phyloP scores from a whole-genome alignment of 1,139 yeast genomes.

The Pichia sp. region DNA sequence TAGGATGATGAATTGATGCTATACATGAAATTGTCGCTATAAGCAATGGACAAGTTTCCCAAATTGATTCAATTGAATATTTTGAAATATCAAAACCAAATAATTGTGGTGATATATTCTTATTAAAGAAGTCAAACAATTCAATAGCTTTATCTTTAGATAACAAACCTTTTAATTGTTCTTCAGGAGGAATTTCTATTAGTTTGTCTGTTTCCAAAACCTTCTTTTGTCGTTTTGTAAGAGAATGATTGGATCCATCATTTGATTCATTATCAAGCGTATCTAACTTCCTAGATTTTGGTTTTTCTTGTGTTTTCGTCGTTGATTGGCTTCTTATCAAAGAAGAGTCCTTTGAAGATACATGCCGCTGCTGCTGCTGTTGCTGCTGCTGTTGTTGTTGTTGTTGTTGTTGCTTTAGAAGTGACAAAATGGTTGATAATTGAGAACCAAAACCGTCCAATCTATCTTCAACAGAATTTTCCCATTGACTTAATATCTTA shows the following conservation, averaged over 20 bases:
- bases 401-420: constrained; percentile 17
- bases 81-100: constrained; percentile 58
- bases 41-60: constrained; percentile 53
- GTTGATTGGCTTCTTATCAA: no score
- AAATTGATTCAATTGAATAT: constrained; percentile 42
- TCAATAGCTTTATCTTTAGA: constrained; percentile 41
- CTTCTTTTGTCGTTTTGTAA: background rate
- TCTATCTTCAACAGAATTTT: constrained; percentile 29
- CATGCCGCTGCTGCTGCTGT: background rate
- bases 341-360: background rate
- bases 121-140: constrained; percentile 46
- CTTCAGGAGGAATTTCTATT: constrained; percentile 1
- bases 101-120: constrained; percentile 53
- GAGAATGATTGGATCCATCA: background rate
- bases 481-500: constrained; percentile 19
- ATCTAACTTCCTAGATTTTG: background rate
- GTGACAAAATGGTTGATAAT: constrained; percentile 21
- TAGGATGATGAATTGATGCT: constrained; percentile 56
- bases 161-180: constrained; percentile 21
- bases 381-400: background rate
- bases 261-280: background rate
- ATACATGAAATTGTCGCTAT: constrained; percentile 58
- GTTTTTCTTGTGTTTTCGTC: no score
- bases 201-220: no score
- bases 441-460: constrained; percentile 29